phyloP scores from a whole-genome alignment of 805 yeast genomes.

The Vanderwaltozyma verrucispora region DNA sequence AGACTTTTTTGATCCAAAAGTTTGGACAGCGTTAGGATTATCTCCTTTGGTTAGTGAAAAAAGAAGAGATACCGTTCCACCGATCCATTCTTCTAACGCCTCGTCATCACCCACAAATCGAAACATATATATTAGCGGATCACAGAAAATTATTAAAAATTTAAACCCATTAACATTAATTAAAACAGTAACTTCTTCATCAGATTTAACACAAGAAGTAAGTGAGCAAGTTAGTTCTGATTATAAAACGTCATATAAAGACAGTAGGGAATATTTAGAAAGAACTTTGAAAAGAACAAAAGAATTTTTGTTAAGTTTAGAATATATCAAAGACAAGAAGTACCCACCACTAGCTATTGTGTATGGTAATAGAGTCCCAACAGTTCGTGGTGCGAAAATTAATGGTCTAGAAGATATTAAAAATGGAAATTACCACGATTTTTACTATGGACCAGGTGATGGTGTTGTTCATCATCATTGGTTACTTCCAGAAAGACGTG shows the following conservation, averaged over 20 bases:
- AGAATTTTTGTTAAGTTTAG: constrained; percentile 45
- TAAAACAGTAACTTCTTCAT: constrained; percentile 3
- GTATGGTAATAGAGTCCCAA: constrained; percentile 74
- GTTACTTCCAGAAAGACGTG: constrained; percentile 68
- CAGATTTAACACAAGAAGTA: too few relatives aligned
- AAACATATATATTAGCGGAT: constrained; percentile 3
- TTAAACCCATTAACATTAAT: constrained; percentile 9
- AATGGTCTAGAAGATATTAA: constrained; percentile 48
- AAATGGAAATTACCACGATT: constrained; percentile 64
- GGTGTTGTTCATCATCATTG: constrained; percentile 82
- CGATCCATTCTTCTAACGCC: background rate
- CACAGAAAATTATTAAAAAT: constrained; percentile 7
- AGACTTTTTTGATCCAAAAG: constrained; percentile 71
- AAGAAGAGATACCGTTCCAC: constrained; percentile 10
- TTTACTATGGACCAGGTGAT: constrained; percentile 84
- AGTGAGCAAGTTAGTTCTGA: constrained; percentile 10
- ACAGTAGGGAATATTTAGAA: constrained; percentile 53
- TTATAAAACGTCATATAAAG: constrained; percentile 32
- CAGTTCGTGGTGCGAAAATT: constrained; percentile 73
- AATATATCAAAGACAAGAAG: constrained; percentile 38
- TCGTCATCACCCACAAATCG: background rate
- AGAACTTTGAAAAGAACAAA: constrained; percentile 54
- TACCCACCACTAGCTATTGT: constrained; percentile 83
- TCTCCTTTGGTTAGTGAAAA: constrained; percentile 56
- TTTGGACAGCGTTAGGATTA: constrained; percentile 67